phyloP scores from a whole-genome alignment of 2,329 filamentous ascomycete species.

The Endoconidiophora polonica region DNA sequence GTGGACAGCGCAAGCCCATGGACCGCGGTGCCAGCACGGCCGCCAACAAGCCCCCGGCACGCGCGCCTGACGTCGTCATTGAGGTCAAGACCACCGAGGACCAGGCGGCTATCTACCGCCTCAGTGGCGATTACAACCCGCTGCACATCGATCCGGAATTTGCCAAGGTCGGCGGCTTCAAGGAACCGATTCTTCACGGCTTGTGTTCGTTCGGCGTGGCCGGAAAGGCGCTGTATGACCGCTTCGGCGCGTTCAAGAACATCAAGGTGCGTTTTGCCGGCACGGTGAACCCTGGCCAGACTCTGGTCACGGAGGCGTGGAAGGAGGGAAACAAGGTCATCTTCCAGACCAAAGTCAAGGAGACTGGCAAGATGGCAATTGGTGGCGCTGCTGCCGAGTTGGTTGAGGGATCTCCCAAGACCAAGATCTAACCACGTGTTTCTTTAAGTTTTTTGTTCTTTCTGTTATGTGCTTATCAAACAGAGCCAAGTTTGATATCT shows the following conservation, averaged over 20 bases:
- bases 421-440: conserved; percentile 7
- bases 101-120: conserved; percentile 81
- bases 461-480: too few relatives aligned
- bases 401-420: conserved; percentile 19
- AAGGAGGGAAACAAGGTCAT: conserved; percentile 63
- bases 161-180: conserved; percentile 89
- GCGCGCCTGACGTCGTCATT: conserved; percentile 62
- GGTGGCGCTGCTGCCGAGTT: conserved; percentile 67
- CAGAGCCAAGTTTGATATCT: too few relatives aligned
- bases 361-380: conserved; percentile 83
- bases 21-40: conserved; percentile 71
- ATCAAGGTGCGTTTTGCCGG: conserved; percentile 87
- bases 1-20: conserved; percentile 57
- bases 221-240: conserved; percentile 76
- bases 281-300: conserved; percentile 71
- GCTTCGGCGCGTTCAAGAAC: conserved; percentile 70
- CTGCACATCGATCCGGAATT: conserved; percentile 91
- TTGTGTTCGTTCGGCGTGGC: conserved; percentile 87
- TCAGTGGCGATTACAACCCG: conserved; percentile 91
- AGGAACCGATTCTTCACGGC: conserved; percentile 88
- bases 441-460: too few relatives aligned
- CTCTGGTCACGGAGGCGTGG: conserved; percentile 90
- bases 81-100: conserved; percentile 79
- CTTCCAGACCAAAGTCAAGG: conserved; percentile 79
- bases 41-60: conserved; percentile 59